Conservation (phyloP, 164 flowering plant genomes). For the Vitis rupestris region DNA sequence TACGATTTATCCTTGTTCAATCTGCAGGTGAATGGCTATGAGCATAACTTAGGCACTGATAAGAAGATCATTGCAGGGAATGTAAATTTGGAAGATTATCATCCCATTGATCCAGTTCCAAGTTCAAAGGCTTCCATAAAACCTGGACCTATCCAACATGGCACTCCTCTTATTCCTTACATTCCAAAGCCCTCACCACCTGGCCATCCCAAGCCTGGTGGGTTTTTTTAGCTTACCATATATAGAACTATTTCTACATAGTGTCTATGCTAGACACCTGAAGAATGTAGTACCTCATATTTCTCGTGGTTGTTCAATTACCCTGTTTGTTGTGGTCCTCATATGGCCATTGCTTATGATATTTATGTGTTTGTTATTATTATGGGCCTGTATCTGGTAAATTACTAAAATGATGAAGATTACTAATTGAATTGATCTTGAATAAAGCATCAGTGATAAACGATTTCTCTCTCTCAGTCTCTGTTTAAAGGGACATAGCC, state of each 20-base stretch:
- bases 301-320: no score
- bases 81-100: slow-evolving; percentile 57
- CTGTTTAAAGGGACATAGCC: no score
- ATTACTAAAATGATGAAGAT: no score
- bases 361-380: neutral
- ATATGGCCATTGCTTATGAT: neutral
- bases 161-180: slow-evolving; percentile 64
- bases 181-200: slow-evolving; percentile 66
- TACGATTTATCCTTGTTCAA: neutral
- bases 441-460: no score
- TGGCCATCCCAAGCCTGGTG: slow-evolving; percentile 22
- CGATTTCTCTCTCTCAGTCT: no score
- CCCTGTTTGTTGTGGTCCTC: no score
- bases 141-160: slow-evolving; percentile 71
- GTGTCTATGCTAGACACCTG: slow-evolving; percentile 2
- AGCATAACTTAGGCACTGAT: neutral
- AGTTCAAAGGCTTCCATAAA: slow-evolving; percentile 56
- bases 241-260: neutral
- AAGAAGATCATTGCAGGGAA: slow-evolving; percentile 10
- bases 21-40: slow-evolving; percentile 23
- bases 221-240: slow-evolving; percentile 12
- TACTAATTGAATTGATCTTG: no score
- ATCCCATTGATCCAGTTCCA: slow-evolving; percentile 59
- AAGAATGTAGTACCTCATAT: neutral
- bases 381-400: no score